Evolutionary conservation across 2,329 filamentous ascomycete species (phyloP).

Genomic region (Pseudogymnoascus sp.): DNA sequence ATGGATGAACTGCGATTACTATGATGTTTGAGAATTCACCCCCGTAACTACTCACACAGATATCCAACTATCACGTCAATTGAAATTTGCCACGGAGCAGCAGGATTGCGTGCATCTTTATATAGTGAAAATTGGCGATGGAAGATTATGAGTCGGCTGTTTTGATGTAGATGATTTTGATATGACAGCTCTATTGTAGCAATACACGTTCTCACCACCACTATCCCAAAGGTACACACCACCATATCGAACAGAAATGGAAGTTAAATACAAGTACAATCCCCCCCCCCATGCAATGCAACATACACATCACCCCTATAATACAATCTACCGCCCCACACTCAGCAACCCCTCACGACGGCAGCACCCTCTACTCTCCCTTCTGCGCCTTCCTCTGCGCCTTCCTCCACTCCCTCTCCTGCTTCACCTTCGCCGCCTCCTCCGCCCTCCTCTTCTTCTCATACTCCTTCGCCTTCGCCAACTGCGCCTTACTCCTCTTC

Average conservation of each 20-base stretch:
- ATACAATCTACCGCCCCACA: neutral
- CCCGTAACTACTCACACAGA: no score
- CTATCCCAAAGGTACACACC: neutral
- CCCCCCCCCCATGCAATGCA: neutral
- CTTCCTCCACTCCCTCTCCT: slow-evolving; percentile 9
- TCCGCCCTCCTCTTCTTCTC: slow-evolving; percentile 18
- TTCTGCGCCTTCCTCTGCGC: slow-evolving; percentile 11
- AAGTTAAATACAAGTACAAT: slow-evolving; percentile 3
- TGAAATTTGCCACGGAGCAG: neutral
- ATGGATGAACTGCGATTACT: no score
- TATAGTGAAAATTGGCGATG: neutral
- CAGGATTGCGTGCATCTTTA: neutral
- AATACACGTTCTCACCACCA: neutral
- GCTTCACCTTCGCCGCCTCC: slow-evolving; percentile 11
- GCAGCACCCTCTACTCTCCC: neutral
- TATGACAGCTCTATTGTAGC: slow-evolving; percentile 5
- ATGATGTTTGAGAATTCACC: no score
- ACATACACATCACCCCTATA: slow-evolving; percentile 2
- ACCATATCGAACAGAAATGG: neutral
- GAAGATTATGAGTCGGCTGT: neutral
- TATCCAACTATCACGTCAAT: no score
- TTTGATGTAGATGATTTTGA: neutral
- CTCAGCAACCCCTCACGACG: neutral
- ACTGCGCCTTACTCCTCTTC: slow-evolving; percentile 13
- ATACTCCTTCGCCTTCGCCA: slow-evolving; percentile 15